Evolutionary conservation across 768 basidiomycete species (phyloP).

Genomic region (Tulasnella calospora): DNA sequence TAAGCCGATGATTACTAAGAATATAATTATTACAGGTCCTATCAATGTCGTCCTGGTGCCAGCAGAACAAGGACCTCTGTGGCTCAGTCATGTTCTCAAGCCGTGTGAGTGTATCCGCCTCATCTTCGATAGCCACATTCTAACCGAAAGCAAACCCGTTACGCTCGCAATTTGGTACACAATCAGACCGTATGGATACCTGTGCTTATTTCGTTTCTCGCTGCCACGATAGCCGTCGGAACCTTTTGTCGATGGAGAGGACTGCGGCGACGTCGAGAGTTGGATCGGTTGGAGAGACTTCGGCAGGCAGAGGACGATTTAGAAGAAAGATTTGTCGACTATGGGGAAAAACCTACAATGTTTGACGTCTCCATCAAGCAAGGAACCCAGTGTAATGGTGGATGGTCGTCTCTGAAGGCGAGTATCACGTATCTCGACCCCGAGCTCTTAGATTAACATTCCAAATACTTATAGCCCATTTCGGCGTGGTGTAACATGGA

Average conservation of each 20-base stretch:
- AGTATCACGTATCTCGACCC: background rate
- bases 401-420: background rate
- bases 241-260: background rate
- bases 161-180: background rate
- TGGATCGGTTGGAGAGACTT: background rate
- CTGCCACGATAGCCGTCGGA: background rate
- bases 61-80: background rate
- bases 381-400: background rate
- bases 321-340: background rate
- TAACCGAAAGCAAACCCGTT: background rate
- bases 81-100: background rate
- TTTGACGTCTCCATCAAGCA: background rate
- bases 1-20: background rate
- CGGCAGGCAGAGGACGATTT: background rate
- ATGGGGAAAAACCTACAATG: background rate
- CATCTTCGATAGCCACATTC: background rate
- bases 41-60: background rate
- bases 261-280: background rate
- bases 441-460: background rate
- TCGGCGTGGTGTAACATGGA: background rate
- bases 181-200: background rate
- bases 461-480: background rate
- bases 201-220: background rate
- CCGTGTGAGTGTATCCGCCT: no score
- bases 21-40: background rate